Evolutionary conservation across 768 basidiomycete species (phyloP).

Genomic region (Lentinula guzmanii): DNA sequence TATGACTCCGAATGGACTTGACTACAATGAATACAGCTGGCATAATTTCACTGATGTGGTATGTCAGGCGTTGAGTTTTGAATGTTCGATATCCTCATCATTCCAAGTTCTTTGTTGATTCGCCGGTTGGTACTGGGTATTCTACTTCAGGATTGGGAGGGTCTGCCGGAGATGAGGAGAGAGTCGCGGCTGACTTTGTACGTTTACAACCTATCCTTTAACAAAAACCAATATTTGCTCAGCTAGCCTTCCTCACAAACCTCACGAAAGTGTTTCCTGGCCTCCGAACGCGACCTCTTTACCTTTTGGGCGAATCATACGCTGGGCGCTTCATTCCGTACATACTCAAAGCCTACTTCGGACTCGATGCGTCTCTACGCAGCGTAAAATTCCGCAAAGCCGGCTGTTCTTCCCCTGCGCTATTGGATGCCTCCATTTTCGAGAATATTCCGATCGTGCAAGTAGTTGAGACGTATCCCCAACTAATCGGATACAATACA

Average conservation of each 20-base stretch:
- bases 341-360: constrained; percentile 33
- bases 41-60: constrained; percentile 9
- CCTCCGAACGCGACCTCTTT: constrained; percentile 41
- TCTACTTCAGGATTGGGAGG: constrained; percentile 4
- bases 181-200: constrained; percentile 54
- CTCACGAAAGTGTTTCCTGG: constrained; percentile 47
- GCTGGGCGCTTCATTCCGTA: constrained; percentile 46
- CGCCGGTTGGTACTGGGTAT: constrained; percentile 4
- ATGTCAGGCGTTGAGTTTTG: constrained; percentile 1
- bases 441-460: not conserved
- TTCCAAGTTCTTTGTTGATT: not conserved
- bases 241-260: constrained; percentile 34
- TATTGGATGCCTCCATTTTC: not conserved
- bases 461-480: constrained; percentile 45
- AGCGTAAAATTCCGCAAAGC: not conserved
- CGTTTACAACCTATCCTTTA: constrained; percentile 14
- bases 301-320: constrained; percentile 48
- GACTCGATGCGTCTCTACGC: not conserved
- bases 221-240: constrained; percentile 21
- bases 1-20: not conserved
- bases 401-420: not conserved
- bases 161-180: constrained; percentile 32
- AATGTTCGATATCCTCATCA: not conserved
- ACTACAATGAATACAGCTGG: constrained; percentile 11
- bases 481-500: constrained; percentile 46